Evolutionary conservation across 176 grass and related monocot genomes (phyloP).

Genomic region (Rhynchospora breviuscula): DNA sequence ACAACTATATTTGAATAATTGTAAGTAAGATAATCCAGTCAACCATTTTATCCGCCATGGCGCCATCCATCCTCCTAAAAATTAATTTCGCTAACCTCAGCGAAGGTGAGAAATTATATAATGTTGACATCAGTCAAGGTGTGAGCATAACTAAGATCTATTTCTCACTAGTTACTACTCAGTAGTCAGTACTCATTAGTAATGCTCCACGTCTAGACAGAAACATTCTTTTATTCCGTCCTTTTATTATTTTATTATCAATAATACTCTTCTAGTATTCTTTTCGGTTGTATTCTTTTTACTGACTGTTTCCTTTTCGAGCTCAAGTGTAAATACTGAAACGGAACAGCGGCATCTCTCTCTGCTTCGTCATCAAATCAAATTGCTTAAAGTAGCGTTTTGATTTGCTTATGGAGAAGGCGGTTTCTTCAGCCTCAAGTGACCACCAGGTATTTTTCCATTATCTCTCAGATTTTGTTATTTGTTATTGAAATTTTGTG

Average conservation of each 20-base stretch:
- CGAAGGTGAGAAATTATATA: too few relatives aligned
- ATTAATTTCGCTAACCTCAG: too few relatives aligned
- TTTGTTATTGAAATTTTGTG: slow-evolving; percentile 5
- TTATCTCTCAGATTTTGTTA: neutral
- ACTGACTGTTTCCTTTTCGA: neutral
- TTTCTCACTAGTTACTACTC: neutral
- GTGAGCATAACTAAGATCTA: neutral
- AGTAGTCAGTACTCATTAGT: too few relatives aligned
- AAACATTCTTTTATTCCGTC: neutral
- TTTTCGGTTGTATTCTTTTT: neutral
- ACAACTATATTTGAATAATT: too few relatives aligned
- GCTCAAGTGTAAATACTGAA: neutral
- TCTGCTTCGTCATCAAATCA: slow-evolving; percentile 4
- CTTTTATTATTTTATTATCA: neutral
- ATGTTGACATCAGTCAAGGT: too few relatives aligned
- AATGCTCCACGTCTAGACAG: neutral
- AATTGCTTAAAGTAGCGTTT: neutral
- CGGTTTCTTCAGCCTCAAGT: slow-evolving; percentile 3
- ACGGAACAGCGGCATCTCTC: neutral
- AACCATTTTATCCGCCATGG: too few relatives aligned
- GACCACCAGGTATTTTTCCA: slow-evolving; percentile 23
- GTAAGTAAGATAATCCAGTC: too few relatives aligned
- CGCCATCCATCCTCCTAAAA: too few relatives aligned
- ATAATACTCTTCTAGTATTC: neutral
- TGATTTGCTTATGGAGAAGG: slow-evolving; percentile 11